Percentiles rank a stretch among this genome's conserved stretches.
These are phyloP conservation scores for Ambrosiella xylebori DNA, from an alignment of 2,329 filamentous ascomycete species.

Conservation along the genomic window DNA sequence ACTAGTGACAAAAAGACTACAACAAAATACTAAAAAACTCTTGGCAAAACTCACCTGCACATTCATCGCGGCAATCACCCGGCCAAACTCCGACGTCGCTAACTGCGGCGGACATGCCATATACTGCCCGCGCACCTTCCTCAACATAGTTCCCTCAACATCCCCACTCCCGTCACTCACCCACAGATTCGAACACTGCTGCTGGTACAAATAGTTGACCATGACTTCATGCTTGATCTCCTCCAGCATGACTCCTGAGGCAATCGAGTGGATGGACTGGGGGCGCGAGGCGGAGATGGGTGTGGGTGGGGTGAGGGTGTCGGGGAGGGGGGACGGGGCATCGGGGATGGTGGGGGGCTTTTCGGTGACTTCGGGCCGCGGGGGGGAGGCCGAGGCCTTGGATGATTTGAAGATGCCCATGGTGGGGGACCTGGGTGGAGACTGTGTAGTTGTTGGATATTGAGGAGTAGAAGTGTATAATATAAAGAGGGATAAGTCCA, in stretches of 20 bases:
- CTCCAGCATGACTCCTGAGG: conserved; percentile 34
- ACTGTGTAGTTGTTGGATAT: not conserved
- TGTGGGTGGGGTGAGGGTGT: not conserved
- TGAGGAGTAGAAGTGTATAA: not conserved
- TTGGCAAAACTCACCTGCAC: conserved; percentile 36
- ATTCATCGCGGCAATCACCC: conserved; percentile 51
- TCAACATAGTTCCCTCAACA: conserved; percentile 54
- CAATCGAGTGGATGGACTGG: not conserved
- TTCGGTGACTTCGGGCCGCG: not conserved
- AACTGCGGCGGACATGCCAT: conserved; percentile 55
- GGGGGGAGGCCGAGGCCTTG: not conserved
- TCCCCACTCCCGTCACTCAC: conserved; percentile 51
- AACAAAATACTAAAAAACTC: not conserved
- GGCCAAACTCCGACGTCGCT: conserved; percentile 42
- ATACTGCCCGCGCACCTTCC: conserved; percentile 50
- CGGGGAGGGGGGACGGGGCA: not conserved
- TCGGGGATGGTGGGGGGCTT: not conserved
- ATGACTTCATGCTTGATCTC: conserved; percentile 70
- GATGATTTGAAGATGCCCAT: not conserved
- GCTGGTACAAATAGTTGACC: conserved; percentile 69
- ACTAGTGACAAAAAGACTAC: not conserved
- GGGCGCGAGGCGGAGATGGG: not conserved
- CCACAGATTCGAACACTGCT: conserved; percentile 60
- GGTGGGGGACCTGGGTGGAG: not conserved
- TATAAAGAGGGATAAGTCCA: not conserved